Evolutionary conservation across 192 early-diverging fungal genomes (phyloP).

Genomic region (Coemansia sp.): DNA sequence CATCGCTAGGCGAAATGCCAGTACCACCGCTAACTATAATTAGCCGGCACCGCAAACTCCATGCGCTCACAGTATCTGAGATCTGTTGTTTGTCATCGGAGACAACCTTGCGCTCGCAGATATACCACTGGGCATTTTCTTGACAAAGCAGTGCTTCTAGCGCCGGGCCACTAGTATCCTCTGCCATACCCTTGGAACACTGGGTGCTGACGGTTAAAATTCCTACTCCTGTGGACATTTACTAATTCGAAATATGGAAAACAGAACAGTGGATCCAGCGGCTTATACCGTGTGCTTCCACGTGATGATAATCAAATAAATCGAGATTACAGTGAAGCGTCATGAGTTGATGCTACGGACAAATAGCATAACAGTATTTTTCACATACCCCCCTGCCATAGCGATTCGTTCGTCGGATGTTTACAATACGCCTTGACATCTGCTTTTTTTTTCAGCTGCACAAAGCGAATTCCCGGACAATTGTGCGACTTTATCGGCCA

Average conservation of each 20-base stretch:
- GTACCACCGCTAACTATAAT: conserved; percentile 90
- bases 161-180: conserved; percentile 67
- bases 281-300: no score
- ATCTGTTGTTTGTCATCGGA: conserved; percentile 60
- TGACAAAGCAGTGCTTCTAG: conserved; percentile 28
- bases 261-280: no score
- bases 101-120: conserved; percentile 41
- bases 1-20: conserved; percentile 81
- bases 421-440: no score
- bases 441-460: no score
- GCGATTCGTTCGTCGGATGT: no score
- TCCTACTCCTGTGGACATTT: conserved; percentile 26
- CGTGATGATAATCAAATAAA: no score
- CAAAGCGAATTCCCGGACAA: no score
- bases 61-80: conserved; percentile 48
- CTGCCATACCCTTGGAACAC: conserved; percentile 48
- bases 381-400: no score
- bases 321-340: no score
- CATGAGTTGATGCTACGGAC: no score
- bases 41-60: conserved; percentile 59
- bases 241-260: background rate
- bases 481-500: no score
- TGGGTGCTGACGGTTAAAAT: conserved; percentile 66
- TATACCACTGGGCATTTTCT: conserved; percentile 26
- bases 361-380: no score